Evolutionary conservation across 202 grass and related monocot species (phyloP), one percentile per base, ranked within the genome.

Genomic region (Panicum hallii): DNA sequence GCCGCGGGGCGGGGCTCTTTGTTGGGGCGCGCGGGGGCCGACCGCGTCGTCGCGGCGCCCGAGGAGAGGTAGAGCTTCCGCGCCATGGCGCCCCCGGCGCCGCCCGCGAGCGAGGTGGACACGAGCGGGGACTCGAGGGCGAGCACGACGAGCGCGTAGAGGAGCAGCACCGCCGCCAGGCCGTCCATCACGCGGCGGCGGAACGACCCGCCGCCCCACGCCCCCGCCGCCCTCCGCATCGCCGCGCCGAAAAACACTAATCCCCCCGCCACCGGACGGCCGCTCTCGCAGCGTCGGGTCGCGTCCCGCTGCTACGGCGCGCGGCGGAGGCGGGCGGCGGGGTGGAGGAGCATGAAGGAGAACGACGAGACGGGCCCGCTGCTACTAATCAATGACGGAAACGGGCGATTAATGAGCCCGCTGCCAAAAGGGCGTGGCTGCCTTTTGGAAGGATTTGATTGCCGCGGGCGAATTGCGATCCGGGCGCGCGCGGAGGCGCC

Each of bases 81-180:
- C 8, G 78, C 50, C 17, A 16, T 78, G 34, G 61, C 67, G 0
- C 41, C 26, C 5, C 23, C 52, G 1, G 19, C 71, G 4, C 36
- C 46, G 11, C 48, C 38, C 9, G 66, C 6, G 47, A 72, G 19
- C 36, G 69, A 49, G 52, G 62, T 64, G 72, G 67, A 81, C 40
- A 94, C 70, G 79, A 94, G 74, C 16, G 94, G 94, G 50, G 91
- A 88, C 83, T 94, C 92, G 65, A 90, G 88, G 57, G 89, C 74
- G 78, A 92, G 63, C 9, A 94, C 85, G 60, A 97, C 57, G 45
- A 74, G 72, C 40, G 86, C 81, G 81, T 97, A 97, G 65, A 97
- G 81, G 11, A 94, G 45, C 14, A 86, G 85, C n/a, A 63, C 72
- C 7, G 66, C 70, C 10, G 81, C 76, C 23, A 97, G 84, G 10